Base-by-base conservation (phyloP, 2,329 filamentous ascomycete genomes). In the Pseudogymnoascus sp. region DNA sequence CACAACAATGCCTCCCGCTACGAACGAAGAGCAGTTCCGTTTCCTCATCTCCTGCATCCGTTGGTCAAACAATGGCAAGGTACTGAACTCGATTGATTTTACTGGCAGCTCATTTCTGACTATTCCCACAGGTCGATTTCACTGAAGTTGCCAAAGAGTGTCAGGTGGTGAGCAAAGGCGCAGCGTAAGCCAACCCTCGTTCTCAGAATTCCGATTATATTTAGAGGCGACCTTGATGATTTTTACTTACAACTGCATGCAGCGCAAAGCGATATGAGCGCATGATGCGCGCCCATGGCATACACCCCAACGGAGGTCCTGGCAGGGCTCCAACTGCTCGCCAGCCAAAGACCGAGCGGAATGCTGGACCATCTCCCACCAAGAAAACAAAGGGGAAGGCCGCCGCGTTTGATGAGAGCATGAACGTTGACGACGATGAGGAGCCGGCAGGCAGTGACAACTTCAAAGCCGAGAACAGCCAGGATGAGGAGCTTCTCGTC, bases 201-300 rank as follows among this genome's bases (percentile, higher is more conserved):
- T 37, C 19, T 5, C 23, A 21, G 23, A n/a, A 10, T 33, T 37
- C 14, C 45, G 23, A 33, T 63, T 29, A 63, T 55, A 19, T 59
- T 23, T 38, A 14, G 33, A 33, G 6, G 16, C 4, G 31, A 6
- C 23, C 14, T 59, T 5, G n/a, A 14, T 63, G 21, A 37, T 63
- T 58, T 37, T 62, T 38, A 60, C 59, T 60, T 41, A 31, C 21
- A 41, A 26, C 55, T 59, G 19, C 38, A 33, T 12, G 64, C 69
- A 89, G 87, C 1, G 82, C 85, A 65, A 89, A 89, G 74, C 78
- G 86, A 67, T 89, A 87, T 69, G 84, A 87, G 72, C 82, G 86
- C 33, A 79, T 90, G 70, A 77, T 87, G 74, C 86, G 86, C 71
- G 74, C 80, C 7, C 77, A 86, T 66, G 79, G 78, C 26, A 81